Evolutionary conservation across 2,329 filamentous ascomycete genomes (phyloP), one percentile per base, ranked within the genome.

Genomic region (Talaromyces sp.): DNA sequence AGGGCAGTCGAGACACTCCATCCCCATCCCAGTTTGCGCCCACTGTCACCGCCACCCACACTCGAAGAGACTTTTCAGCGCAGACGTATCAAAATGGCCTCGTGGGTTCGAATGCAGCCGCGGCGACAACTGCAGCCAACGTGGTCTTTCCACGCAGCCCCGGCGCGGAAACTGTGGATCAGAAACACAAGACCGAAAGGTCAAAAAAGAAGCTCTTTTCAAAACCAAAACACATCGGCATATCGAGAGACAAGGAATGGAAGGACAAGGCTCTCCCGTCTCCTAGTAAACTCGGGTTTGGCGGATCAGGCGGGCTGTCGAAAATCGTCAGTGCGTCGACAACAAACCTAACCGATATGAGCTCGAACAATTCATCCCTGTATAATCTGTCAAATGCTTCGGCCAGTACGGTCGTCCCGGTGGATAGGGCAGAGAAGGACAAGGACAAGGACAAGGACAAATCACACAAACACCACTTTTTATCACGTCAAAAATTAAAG

Each of bases 141-240:
- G 81, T 81, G 10, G 86, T 81, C 1, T 88, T 87, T 68, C 86
- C 86, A 12, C 76, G 83, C 57, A 68, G 70, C 10, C 67, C 73
- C 28, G 63, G 68, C 57, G 61, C 68, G 53, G 64, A 69, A 52
- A 61, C 67, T 12, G 58, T 61, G 23, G 72, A 74, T 7, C 64
- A 69, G 27, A 87, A 87, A 68, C 77, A 75, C 44, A 80, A 82
- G 63, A 83, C 83, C 62, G 83, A 86, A 67, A 85, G 85, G 69
- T 85, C 84, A 42, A 88, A 88, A 75, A 88, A 87, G 82, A 89
- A 89, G 72, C 77, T 89, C 5, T 89, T 89, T 70, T 47, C 56
- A 18, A 88, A 88, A 68, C 86, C 86, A 1, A 88, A 88, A 74
- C 84, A 83, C 65, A 87, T 88, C 65, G 83, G 81, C 4, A 82